Evolutionary conservation across 495 filamentous ascomycete species (phyloP), one percentile per base, ranked within the genome.

Genomic region (Physcia stellaris): DNA sequence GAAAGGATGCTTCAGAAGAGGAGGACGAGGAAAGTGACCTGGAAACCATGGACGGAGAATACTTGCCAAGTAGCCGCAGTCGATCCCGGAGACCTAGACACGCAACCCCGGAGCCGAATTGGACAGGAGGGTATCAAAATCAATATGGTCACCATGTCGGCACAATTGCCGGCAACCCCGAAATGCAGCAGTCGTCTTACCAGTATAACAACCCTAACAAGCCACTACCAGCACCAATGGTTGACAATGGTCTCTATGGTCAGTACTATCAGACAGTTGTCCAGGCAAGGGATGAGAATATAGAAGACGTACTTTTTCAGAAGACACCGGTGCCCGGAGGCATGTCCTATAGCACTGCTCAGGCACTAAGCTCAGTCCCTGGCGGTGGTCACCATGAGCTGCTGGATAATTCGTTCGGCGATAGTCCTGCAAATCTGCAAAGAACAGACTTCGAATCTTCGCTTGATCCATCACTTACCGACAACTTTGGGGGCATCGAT

Each of bases 201-300:
- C 67, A 77, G 30, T 67, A 66, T 40, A 68, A 58, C 35, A 76
- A 81, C 49, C 74, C 78, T 6, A 73, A 71, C 12, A 71, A 70
- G 48, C 67, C 71, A 3, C 47, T 73, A 33, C 71, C 79, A 4
- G 48, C 61, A 19, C 62, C 58, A 59, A 77, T 70, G 64, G 66
- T 56, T 36, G 67, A 53, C 42, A 58, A 39, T 42, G 71, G 62
- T 43, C 62, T 56, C 19, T 55, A 61, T 15, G 62, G 66, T 27
- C 70, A 77, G 35, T 85, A 81, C 57, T 76, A 79, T 47, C 76
- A 78, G 42, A 64, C 64, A 24, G 68, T 62, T 9, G 59, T 73
- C 37, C 68, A 66, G 39, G 57, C 52, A 49, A 55, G 20, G 55
- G 54, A 37, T 38, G 49, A 42, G 47, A 58, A 45, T 62, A 57